phyloP scores from a whole-genome alignment of 2,329 filamentous ascomycete species.

The Magnaporthiopsis incrustans region DNA sequence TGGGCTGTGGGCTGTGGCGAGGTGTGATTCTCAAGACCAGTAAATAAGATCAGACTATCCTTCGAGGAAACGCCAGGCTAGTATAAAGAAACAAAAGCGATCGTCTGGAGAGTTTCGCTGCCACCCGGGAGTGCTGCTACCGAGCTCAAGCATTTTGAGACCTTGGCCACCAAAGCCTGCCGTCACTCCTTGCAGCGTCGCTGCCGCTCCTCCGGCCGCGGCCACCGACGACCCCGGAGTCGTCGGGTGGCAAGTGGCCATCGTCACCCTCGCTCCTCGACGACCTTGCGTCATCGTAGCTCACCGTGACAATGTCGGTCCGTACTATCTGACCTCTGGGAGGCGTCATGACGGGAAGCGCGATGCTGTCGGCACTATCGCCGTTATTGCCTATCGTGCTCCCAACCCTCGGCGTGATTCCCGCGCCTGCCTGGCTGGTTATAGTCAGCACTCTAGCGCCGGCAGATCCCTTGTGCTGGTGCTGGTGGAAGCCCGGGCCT shows the following conservation, averaged over 20 bases:
- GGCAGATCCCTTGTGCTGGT: not conserved
- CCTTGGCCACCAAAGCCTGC: not conserved
- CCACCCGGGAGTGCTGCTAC: not conserved
- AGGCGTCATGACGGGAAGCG: not conserved
- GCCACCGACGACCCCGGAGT: not conserved
- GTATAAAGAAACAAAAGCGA: not conserved
- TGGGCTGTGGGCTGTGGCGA: too few relatives aligned
- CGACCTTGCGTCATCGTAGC: slow-evolving; percentile 4
- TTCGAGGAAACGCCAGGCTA: not conserved
- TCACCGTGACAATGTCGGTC: slow-evolving; percentile 9
- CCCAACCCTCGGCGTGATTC: not conserved
- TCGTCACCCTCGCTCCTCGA: not conserved
- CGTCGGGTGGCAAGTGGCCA: not conserved
- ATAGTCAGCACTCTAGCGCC: not conserved
- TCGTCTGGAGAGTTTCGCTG: not conserved
- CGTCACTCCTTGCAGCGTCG: not conserved
- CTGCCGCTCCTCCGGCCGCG: not conserved
- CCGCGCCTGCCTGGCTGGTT: not conserved
- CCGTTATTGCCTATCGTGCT: too few relatives aligned
- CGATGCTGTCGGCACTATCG: not conserved
- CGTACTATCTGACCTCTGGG: slow-evolving; percentile 6
- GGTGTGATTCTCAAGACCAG: too few relatives aligned
- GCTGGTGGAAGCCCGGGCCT: not conserved
- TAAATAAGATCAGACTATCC: too few relatives aligned
- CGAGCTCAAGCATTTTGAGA: not conserved